phyloP scores from a whole-genome alignment of 139 green algal species.

The Haematococcus lacustris region DNA sequence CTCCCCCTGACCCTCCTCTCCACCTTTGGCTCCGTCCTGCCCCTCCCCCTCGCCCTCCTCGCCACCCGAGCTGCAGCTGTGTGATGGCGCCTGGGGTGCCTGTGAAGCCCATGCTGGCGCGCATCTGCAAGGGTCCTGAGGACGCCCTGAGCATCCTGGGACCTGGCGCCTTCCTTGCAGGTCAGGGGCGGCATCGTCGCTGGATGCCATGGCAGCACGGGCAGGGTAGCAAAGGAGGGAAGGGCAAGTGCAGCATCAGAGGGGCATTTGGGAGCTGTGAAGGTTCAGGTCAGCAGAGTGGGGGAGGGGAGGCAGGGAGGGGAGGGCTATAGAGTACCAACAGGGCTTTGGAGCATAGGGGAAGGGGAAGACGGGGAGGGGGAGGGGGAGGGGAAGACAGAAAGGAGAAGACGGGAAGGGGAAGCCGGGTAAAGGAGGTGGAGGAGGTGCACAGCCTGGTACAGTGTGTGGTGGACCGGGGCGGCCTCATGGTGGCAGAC shows the following conservation, averaged over 20 bases:
- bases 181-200: too few relatives aligned
- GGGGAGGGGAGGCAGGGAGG: neutral
- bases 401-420: too few relatives aligned
- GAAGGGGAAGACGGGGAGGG: neutral
- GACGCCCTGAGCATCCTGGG: conserved; percentile 12
- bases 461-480: neutral
- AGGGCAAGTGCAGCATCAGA: neutral
- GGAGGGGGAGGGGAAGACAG: too few relatives aligned
- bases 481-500: neutral
- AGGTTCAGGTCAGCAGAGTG: neutral
- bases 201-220: too few relatives aligned
- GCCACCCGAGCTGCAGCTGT: conserved; percentile 23
- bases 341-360: neutral
- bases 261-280: neutral
- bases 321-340: neutral
- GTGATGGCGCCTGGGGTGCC: conserved; percentile 63
- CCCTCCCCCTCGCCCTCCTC: neutral
- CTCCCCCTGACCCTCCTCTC: neutral
- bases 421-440: neutral
- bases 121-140: conserved; percentile 50
- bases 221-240: neutral
- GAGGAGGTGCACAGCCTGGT: neutral
- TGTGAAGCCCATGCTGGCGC: conserved; percentile 90
- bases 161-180: conserved; percentile 26
- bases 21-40: neutral